Conservation (phyloP, 768 basidiomycete genomes). For the Suillus lakei region DNA sequence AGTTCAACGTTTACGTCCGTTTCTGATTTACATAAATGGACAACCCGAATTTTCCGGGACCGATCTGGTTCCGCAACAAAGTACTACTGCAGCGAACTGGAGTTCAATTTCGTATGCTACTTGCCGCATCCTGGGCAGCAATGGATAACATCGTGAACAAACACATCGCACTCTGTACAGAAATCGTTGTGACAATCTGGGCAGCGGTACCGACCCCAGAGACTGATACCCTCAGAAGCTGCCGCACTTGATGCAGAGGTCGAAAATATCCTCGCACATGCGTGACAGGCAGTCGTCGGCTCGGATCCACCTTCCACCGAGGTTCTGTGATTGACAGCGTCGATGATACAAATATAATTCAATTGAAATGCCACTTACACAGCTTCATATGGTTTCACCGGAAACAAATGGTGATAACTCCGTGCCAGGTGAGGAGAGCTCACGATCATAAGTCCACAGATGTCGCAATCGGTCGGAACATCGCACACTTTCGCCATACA, state of each 20-base stretch:
- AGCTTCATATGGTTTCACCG: constrained; percentile 82
- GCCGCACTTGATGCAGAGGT: constrained; percentile 40
- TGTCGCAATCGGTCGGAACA: constrained; percentile 96
- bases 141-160: constrained; percentile 94
- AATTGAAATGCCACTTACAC: constrained; percentile 61
- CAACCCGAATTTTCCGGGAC: not conserved
- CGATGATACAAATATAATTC: constrained; percentile 9
- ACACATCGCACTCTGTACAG: constrained; percentile 95
- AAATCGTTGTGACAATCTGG: constrained; percentile 87
- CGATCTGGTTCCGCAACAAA: not conserved
- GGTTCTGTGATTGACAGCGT: constrained; percentile 34
- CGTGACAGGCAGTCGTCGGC: constrained; percentile 62
- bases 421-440: constrained; percentile 96
- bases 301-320: constrained; percentile 42
- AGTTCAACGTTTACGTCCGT: not conserved
- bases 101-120: too few species aligned
- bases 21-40: not conserved
- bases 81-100: too few species aligned
- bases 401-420: constrained; percentile 95
- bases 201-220: constrained; percentile 88
- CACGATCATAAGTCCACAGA: constrained; percentile 97
- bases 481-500: constrained; percentile 95
- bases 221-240: constrained; percentile 72
- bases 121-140: constrained; percentile 89
- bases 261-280: constrained; percentile 78